Percentiles rank a stretch among this genome's conserved stretches.
Conservation (phyloP, 257 asterid genomes). For the Prunella vulgaris region DNA sequence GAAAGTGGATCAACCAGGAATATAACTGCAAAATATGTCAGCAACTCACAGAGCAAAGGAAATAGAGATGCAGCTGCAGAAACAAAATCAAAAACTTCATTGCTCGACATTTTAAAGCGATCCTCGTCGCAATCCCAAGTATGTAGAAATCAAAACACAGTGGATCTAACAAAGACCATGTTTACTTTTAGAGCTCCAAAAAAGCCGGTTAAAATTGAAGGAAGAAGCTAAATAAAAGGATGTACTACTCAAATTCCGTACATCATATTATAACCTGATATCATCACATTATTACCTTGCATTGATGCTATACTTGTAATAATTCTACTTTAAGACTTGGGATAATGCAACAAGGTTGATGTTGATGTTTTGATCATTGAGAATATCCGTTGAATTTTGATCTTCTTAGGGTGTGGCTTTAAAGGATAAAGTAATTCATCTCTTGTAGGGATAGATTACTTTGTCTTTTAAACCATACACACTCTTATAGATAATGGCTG, state of each 20-base stretch:
- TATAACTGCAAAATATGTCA: constrained; percentile 32
- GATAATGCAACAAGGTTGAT: background rate
- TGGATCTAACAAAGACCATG: constrained; percentile 50
- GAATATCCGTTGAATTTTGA: background rate
- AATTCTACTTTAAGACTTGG: background rate
- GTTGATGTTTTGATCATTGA: background rate
- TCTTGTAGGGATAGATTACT: too few species aligned
- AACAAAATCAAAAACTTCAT: constrained; percentile 36
- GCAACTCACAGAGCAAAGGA: constrained; percentile 29
- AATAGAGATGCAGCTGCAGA: constrained; percentile 21
- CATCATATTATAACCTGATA: background rate
- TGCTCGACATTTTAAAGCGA: constrained; percentile 66
- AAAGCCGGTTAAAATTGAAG: constrained; percentile 40
- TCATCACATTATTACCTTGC: too few species aligned
- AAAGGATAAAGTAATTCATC: too few species aligned
- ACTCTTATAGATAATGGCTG: background rate
- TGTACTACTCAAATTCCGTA: background rate
- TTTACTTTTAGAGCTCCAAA: constrained; percentile 58
- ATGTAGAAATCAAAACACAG: constrained; percentile 30
- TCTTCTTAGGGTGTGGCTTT: too few species aligned
- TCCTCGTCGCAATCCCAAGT: constrained; percentile 36
- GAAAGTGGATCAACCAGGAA: constrained; percentile 32
- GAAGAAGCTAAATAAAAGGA: constrained; percentile 33
- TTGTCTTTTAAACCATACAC: too few species aligned
- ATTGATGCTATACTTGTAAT: background rate